Percentiles rank a stretch among this genome's conserved stretches.
phyloP scores from a whole-genome alignment of 75 land plant species.

The Selaginella tamariscina region DNA sequence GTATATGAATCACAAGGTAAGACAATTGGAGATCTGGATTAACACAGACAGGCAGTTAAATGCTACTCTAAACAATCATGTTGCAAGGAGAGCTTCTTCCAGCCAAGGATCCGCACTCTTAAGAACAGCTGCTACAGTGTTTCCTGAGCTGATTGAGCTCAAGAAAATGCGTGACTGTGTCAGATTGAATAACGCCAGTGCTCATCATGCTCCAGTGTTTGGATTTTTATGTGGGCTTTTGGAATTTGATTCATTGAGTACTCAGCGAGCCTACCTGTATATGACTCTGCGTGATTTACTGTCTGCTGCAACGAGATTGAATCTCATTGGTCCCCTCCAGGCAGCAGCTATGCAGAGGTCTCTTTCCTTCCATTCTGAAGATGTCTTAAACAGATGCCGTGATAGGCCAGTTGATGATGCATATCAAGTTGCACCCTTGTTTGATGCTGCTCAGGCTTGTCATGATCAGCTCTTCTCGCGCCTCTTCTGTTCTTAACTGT shows the following conservation, averaged over 20 bases:
- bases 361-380: conserved; percentile 46
- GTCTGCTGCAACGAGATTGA: conserved; percentile 85
- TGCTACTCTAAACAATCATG: conserved; percentile 69
- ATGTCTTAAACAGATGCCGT: conserved; percentile 39
- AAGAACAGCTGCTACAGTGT: conserved; percentile 58
- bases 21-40: conserved; percentile 40
- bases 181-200: conserved; percentile 17
- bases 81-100: conserved; percentile 55
- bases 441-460: conserved; percentile 71
- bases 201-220: conserved; percentile 77
- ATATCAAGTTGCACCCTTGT: conserved; percentile 49
- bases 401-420: conserved; percentile 56
- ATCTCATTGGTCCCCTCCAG: conserved; percentile 72
- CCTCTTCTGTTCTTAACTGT: conserved; percentile 80
- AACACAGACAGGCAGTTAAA: conserved; percentile 37
- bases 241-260: conserved; percentile 35
- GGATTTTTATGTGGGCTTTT: conserved; percentile 61
- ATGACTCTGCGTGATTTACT: conserved; percentile 64
- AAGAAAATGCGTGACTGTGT: conserved; percentile 30
- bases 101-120: conserved; percentile 79
- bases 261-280: conserved; percentile 68
- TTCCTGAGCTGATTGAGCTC: conserved; percentile 37
- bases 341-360: conserved; percentile 69
- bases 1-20: conserved; percentile 19
- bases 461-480: conserved; percentile 70